Base-by-base conservation (phyloP, 345 rosid genomes). In the Sisymbrium irio region DNA sequence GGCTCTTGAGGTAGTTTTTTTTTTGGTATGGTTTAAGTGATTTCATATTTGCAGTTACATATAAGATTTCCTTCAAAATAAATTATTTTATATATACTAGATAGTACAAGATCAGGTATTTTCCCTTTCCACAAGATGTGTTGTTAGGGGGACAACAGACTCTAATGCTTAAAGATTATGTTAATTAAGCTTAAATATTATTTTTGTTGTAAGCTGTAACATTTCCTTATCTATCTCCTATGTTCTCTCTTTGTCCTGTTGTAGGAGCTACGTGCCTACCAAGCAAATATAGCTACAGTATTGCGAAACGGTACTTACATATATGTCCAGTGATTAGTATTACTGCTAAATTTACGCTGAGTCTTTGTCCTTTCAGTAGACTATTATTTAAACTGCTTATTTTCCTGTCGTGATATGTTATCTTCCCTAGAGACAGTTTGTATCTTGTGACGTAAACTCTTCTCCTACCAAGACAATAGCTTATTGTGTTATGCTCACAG, bases 191-290 rank as follows among this genome's bases (percentile, higher is more conserved):
- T 19, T 47, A 51, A 4, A 15, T 61, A 19, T 37, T 45, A 27
- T 72, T 27, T 42, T 45, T 60, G 53, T 4, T 69, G 53, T 35
- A 69, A 33, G 11, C 28, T 36, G 64, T 55, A 46, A 67, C 54
- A 49, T 47, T 37, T 59, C 4, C 65, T 44, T 53, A 77, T 57
- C 44, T 37, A 59, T 33, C 60, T 55, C 12, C 19, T 57, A 45
- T 62, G 53, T 58, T 62, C 45, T 73, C 55, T 30, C 25, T 46
- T 74, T 51, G 15, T 76, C 65, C 6, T 80, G 41, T 70, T 85
- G 76, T 76, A 95, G 99, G 99, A 95, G 78, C 67, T 95, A 68
- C 98, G 98, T 50, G 99, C 99, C 63, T 95, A 95, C 79, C 99
- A 95, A 87, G 99, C 99, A 80, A 97, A 95, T 79, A 85, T 80